Base-by-base conservation (phyloP, 345 rosid species). In the Mallotus nudiflorus region DNA sequence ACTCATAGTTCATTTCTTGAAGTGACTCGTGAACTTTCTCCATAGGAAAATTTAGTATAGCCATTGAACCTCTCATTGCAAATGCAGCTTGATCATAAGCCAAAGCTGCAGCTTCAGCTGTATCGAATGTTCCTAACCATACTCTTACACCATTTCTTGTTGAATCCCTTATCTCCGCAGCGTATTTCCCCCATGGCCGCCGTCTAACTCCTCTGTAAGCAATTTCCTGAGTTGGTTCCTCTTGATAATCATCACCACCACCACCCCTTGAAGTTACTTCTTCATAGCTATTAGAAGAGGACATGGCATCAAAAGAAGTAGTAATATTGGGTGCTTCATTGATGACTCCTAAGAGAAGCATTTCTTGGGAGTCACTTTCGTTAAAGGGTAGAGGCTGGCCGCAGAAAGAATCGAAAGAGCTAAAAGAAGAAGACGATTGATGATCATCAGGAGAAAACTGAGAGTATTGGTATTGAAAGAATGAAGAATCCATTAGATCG, bases 51-150 rank as follows among this genome's bases (percentile, higher is more conserved):
- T 88, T 88, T 18, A 86, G 82, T 4, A 73, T 65, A 0, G 93
- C 88, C 80, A 49, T 75, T 1, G 87, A 46, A 6, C 89, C 93
- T 62, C 88, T 76, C 83, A 82, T 80, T 0, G 87, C 85, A 45
- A 86, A 83, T 68, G 93, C 93, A 0, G 93, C 90, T 80, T 86
- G 93, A 64, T 88, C 93, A 39, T 88, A 88, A 12, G 85, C 93
- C 58, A 88, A 76, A 27, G 93, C 93, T 1, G 93, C 93, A 6
- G 74, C 87, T 80, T 88, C 87, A 0, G 87, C 87, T 0, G 90
- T 88, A 33, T 88, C 84, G 24, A 88, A 88, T 15, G 92, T 88
- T 60, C 92, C 92, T 3, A 88, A 33, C 90, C 92, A 88, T 18
- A 88, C 92, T 39, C 92, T 57, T 35, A 80, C 86, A 0, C 90